These are phyloP conservation scores for Aspergillus hortae DNA, from an alignment of 2,329 filamentous ascomycete species.

Conservation along the genomic window DNA sequence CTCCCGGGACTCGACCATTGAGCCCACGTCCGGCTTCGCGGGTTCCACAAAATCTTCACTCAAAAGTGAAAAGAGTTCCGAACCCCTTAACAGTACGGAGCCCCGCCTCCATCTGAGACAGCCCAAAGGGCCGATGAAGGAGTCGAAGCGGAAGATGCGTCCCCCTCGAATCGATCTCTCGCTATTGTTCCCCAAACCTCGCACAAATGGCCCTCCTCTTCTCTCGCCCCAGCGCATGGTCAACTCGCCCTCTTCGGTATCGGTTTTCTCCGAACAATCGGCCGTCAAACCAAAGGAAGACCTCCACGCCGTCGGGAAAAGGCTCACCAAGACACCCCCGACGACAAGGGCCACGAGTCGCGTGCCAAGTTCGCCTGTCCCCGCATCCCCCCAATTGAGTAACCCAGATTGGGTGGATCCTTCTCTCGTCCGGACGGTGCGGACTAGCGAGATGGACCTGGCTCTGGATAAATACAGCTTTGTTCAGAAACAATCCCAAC, in stretches of 20 bases:
- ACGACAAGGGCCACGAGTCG: conserved; percentile 4
- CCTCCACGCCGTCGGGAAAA: conserved; percentile 18
- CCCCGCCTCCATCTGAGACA: conserved; percentile 21
- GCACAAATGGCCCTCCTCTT: conserved; percentile 28
- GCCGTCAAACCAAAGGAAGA: conserved; percentile 18
- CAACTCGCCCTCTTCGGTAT: conserved; percentile 38
- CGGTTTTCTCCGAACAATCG: conserved; percentile 31
- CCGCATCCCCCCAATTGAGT: conserved; percentile 17
- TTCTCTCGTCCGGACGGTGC: conserved; percentile 27
- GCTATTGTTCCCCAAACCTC: conserved; percentile 40
- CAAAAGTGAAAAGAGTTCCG: conserved; percentile 8
- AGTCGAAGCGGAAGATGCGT: conserved; percentile 37
- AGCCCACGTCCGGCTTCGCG: conserved; percentile 25
- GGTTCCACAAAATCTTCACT: conserved; percentile 5
- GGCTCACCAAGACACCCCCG: conserved; percentile 26
- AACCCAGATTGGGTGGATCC: conserved; percentile 21
- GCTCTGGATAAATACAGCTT: conserved; percentile 29
- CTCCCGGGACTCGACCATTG: conserved; percentile 38
- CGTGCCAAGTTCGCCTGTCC: too few species aligned
- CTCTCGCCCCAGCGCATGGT: conserved; percentile 42
- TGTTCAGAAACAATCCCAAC: conserved; percentile 12
- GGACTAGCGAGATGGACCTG: conserved; percentile 32
- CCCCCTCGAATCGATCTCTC: conserved; percentile 42
- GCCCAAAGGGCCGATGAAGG: conserved; percentile 24
- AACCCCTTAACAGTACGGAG: conserved; percentile 15